Percentiles rank a stretch among this genome's conserved stretches.
Evolutionary conservation across 2,329 filamentous ascomycete genomes (phyloP).

Genomic region (Chaetomium sp.): DNA sequence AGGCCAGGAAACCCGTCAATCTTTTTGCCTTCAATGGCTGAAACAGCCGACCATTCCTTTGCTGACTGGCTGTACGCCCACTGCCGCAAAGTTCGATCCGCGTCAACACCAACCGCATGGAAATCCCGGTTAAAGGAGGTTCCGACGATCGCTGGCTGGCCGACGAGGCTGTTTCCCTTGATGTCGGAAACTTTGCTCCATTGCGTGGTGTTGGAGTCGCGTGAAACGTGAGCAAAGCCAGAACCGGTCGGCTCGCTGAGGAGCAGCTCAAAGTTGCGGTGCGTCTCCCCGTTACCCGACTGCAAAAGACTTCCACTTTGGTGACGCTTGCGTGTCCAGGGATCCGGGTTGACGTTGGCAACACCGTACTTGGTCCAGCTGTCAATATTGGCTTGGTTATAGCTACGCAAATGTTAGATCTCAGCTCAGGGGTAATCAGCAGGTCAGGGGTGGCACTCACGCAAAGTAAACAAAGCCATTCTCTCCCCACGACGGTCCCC

Average conservation of each 20-base stretch:
- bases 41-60: conserved; percentile 20
- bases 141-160: conserved; percentile 29
- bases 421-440: too few relatives aligned
- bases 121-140: conserved; percentile 33
- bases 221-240: conserved; percentile 22
- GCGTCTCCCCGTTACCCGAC: conserved; percentile 30
- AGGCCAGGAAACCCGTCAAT: conserved; percentile 31
- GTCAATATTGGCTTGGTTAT: conserved; percentile 31
- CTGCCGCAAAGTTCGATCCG: conserved; percentile 16
- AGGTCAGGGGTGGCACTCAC: conserved; percentile 16
- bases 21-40: conserved; percentile 9
- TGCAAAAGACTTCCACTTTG: conserved; percentile 32
- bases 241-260: neutral
- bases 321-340: conserved; percentile 30
- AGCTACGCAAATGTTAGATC: conserved; percentile 19
- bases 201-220: conserved; percentile 18
- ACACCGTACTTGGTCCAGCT: conserved; percentile 32
- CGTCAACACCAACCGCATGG: conserved; percentile 22
- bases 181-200: conserved; percentile 22
- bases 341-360: conserved; percentile 31
- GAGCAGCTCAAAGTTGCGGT: conserved; percentile 31
- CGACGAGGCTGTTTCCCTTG: neutral
- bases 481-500: conserved; percentile 29
- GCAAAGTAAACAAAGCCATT: conserved; percentile 32
- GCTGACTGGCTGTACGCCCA: conserved; percentile 26